Evolutionary conservation across 345 rosid genomes (phyloP).

Genomic region (Eucalyptus erythrocorys): DNA sequence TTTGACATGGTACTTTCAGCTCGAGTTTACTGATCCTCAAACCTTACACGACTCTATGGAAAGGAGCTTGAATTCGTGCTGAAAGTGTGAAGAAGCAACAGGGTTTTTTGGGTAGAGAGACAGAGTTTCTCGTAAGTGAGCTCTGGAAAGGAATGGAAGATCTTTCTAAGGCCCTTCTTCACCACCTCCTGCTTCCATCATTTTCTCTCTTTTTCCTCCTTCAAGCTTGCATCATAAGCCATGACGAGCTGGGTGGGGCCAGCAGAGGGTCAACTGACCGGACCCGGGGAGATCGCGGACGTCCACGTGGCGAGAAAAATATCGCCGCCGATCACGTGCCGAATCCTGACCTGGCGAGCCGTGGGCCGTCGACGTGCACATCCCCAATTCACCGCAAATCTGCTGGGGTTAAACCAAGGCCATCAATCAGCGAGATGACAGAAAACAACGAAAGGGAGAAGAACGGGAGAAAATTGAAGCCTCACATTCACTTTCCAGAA

Average conservation of each 20-base stretch:
- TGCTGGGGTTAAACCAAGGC: neutral
- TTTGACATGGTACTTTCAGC: neutral
- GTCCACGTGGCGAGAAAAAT: neutral
- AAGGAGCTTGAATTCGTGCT: neutral
- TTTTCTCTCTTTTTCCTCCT: neutral
- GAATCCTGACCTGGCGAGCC: neutral
- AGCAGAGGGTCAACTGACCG: neutral
- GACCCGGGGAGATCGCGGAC: neutral
- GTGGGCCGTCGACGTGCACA: neutral
- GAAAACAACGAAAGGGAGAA: neutral
- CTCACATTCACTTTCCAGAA: slow-evolving; percentile 18
- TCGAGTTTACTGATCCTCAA: neutral
- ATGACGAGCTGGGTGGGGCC: neutral
- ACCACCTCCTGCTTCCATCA: neutral
- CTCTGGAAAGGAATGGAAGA: neutral
- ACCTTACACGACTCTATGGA: neutral
- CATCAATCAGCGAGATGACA: neutral
- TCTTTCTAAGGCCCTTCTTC: neutral
- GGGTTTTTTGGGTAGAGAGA: neutral
- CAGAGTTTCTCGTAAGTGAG: neutral
- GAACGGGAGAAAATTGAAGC: neutral
- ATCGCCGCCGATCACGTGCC: neutral
- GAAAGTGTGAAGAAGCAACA: neutral
- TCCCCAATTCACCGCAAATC: neutral
- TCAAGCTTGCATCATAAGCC: neutral